Evolutionary conservation across 306 rosid genomes (phyloP).

Genomic region (Oemleria cerasiformis): DNA sequence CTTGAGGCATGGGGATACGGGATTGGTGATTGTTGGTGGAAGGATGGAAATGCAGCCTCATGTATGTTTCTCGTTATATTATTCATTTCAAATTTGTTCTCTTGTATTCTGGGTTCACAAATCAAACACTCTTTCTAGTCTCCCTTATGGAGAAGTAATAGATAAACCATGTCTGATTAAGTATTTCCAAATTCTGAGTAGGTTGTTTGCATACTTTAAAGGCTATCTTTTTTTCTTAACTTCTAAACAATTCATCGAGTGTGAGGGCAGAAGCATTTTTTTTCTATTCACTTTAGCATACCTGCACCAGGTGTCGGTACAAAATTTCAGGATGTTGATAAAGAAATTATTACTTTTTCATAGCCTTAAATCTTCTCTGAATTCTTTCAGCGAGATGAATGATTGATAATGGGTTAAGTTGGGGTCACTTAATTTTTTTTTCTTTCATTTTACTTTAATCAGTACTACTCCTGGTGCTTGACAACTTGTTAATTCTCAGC

Average conservation of each 20-base stretch:
- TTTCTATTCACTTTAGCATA: neutral
- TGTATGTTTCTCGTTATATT: slow-evolving; percentile 44
- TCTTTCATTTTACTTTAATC: neutral
- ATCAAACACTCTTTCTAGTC: neutral
- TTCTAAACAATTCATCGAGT: neutral
- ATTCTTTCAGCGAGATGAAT: neutral
- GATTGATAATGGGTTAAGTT: neutral
- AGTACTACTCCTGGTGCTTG: neutral
- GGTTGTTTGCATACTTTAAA: neutral
- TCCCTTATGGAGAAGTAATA: neutral
- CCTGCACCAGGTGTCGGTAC: neutral
- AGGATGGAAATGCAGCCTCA: slow-evolving; percentile 97
- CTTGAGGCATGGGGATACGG: slow-evolving; percentile 88
- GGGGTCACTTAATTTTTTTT: neutral
- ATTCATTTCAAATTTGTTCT: neutral
- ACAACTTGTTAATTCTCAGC: neutral
- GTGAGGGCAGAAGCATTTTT: neutral
- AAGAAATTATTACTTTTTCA: neutral
- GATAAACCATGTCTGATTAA: slow-evolving; percentile 1
- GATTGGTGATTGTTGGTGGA: slow-evolving; percentile 92
- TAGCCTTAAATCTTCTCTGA: neutral
- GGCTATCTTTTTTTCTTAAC: neutral
- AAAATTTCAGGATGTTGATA: neutral
- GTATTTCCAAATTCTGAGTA: neutral
- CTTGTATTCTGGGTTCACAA: slow-evolving; percentile 9